A percentile compares a stretch with the other conserved stretches of the same genome.
Conservation (phyloP, 768 basidiomycete genomes). For the Infundibulicybe gibba region DNA sequence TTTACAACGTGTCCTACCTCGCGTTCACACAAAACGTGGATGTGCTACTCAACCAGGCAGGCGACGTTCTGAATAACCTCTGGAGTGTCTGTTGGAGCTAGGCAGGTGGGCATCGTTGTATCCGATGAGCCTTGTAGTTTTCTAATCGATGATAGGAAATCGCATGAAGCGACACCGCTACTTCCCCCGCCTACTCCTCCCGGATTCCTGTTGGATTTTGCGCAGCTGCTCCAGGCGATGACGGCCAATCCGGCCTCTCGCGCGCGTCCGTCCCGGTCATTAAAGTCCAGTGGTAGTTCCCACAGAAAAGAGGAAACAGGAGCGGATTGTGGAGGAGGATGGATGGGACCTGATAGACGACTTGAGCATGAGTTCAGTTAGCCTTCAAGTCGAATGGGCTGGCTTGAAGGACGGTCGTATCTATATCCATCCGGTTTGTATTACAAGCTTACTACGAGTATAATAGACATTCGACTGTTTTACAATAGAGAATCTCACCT, state of each 20-base stretch:
- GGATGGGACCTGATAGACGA: too few relatives aligned
- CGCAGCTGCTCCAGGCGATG: slow-evolving; percentile 76
- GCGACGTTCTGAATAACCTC: slow-evolving; percentile 72
- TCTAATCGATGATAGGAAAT: slow-evolving; percentile 32
- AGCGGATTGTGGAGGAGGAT: too few relatives aligned
- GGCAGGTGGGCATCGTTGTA: slow-evolving; percentile 46
- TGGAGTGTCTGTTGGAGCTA: slow-evolving; percentile 80
- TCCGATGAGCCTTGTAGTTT: not conserved
- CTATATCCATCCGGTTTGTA: too few relatives aligned
- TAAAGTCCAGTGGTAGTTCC: slow-evolving; percentile 5
- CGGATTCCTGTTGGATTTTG: slow-evolving; percentile 67
- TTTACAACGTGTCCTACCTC: slow-evolving; percentile 82
- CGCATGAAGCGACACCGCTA: slow-evolving; percentile 56
- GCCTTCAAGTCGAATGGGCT: too few relatives aligned
- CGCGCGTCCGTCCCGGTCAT: slow-evolving; percentile 11
- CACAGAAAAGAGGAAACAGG: too few relatives aligned
- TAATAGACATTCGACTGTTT: too few relatives aligned
- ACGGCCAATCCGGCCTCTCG: slow-evolving; percentile 55
- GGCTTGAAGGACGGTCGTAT: too few relatives aligned
- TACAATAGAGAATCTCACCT: too few relatives aligned
- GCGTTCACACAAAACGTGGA: slow-evolving; percentile 76
- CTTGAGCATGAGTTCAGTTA: too few relatives aligned
- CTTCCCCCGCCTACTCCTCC: slow-evolving; percentile 64
- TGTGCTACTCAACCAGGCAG: slow-evolving; percentile 72
- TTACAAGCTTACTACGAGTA: too few relatives aligned